Evolutionary conservation across 2,329 filamentous ascomycete genomes (phyloP).

Genomic region (Neopestalotiopsis rosae): DNA sequence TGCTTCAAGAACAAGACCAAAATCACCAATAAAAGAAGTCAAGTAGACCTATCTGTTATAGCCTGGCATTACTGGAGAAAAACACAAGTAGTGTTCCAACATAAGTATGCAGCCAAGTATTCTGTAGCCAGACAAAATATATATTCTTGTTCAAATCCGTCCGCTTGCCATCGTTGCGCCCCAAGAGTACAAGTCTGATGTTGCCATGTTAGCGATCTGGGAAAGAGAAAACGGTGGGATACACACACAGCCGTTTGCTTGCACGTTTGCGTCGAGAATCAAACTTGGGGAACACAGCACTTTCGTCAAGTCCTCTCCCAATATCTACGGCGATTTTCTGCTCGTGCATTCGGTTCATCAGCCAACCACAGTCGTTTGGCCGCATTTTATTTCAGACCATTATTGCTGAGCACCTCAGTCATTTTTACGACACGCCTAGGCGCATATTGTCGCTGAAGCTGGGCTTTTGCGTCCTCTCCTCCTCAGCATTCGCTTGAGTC

Average conservation of each 20-base stretch:
- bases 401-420: background rate
- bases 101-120: slow-evolving; percentile 1
- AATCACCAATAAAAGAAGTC: slow-evolving; percentile 1
- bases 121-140: slow-evolving; percentile 11
- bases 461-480: too few relatives aligned
- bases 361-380: background rate
- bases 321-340: background rate
- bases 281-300: background rate
- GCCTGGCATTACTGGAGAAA: background rate
- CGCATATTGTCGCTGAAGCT: background rate
- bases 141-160: background rate
- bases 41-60: slow-evolving; percentile 7
- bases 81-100: slow-evolving; percentile 10
- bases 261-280: background rate
- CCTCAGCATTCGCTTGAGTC: too few relatives aligned
- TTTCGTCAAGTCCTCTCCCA: background rate
- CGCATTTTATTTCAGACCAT: background rate
- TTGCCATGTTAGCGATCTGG: background rate
- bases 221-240: background rate
- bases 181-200: slow-evolving; percentile 8
- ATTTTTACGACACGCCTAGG: background rate
- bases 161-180: background rate
- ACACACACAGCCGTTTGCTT: background rate
- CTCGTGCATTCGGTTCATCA: background rate
- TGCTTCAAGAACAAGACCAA: background rate